These are phyloP conservation scores for Cyclospora cayetanensis DNA, from an alignment of 169 alveolate species.

Conservation along the genomic window DNA sequence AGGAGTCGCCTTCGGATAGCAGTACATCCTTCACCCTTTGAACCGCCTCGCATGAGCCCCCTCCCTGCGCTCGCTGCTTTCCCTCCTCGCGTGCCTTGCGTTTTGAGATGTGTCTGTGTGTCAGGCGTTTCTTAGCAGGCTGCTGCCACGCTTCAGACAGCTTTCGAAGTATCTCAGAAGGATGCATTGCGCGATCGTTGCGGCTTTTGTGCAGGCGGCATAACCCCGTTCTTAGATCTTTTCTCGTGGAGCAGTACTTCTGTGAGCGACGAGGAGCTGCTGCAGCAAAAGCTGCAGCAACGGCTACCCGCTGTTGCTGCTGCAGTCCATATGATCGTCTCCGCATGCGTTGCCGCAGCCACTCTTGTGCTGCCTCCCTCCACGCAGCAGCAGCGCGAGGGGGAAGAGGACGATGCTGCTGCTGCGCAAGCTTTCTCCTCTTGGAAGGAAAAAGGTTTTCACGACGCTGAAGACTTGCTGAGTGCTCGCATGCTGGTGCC, in stretches of 20 bases:
- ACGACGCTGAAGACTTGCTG: too few relatives aligned
- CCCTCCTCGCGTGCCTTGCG: too few relatives aligned
- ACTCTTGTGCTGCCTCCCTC: conserved; percentile 18
- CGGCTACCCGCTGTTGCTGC: conserved; percentile 46
- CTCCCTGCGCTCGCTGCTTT: too few relatives aligned
- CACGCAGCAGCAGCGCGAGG: conserved; percentile 9
- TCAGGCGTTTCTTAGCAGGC: too few relatives aligned
- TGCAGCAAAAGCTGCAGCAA: conserved; percentile 6
- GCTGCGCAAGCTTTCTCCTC: not conserved
- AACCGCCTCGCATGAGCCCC: too few relatives aligned
- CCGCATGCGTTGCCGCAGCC: conserved; percentile 39
- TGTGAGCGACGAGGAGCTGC: not conserved
- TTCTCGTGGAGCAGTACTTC: conserved; percentile 19
- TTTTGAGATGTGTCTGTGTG: too few relatives aligned
- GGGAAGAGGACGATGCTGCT: not conserved
- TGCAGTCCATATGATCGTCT: not conserved
- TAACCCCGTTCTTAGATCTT: conserved; percentile 7
- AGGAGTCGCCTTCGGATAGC: not conserved
- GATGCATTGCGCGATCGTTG: too few relatives aligned
- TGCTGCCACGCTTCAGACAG: too few relatives aligned
- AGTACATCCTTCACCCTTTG: too few relatives aligned
- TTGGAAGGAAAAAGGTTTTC: not conserved
- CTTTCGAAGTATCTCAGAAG: too few relatives aligned
- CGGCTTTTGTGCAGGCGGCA: not conserved
- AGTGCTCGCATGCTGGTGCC: not conserved